Evolutionary conservation across 176 grass and related monocot genomes (phyloP), one percentile per base, ranked within the genome.

Genomic region (Musa troglodytarum): DNA sequence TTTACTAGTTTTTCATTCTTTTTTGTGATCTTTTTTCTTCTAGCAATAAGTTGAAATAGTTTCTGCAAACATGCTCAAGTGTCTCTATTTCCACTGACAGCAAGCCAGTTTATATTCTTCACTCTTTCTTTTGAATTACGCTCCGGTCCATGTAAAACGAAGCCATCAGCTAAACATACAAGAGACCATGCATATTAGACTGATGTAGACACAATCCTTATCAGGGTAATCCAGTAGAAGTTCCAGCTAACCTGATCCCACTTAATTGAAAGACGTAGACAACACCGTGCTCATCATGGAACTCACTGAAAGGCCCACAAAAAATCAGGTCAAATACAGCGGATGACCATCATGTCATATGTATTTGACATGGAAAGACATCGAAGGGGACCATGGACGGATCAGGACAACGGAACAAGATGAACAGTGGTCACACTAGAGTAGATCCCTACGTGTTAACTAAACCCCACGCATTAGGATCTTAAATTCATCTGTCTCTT

Each of bases 361-460:
- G 51, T 2, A 20, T 11, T 68, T 69, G 68, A 70, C 68, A 52
- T 52, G 17, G 68, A 70, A 70, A 70, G 21, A 49, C 52, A 70
- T 70, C 68, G 9, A 52, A 70, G 43, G 68, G 68, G 43, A 70
- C 68, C 68, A 70, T 19, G 22, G 19, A 12, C 10, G 52, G 68
- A 70, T 12, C 34, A 70, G n/a, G 17, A 49, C 68, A 20, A 50
- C n/a, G 34, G 28, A 70, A 51, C 12, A 70, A 20, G 10, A 70
- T 15, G 2, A 70, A 10, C 6, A 17, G 68, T 52, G 43, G 68
- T 70, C 68, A 70, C 67, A 17, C 50, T 70, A 51, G 19, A 11
- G 68, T 20, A 70, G 68, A 16, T 70, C 15, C 52, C 20, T 70
- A 49, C 2, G 8, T 19, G 21, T 50, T 43, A 51, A 70, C 13